Evolutionary conservation across 148 eudicot genomes (phyloP), one percentile per base, ranked within the genome.

Genomic region (Agrostemma githago): DNA sequence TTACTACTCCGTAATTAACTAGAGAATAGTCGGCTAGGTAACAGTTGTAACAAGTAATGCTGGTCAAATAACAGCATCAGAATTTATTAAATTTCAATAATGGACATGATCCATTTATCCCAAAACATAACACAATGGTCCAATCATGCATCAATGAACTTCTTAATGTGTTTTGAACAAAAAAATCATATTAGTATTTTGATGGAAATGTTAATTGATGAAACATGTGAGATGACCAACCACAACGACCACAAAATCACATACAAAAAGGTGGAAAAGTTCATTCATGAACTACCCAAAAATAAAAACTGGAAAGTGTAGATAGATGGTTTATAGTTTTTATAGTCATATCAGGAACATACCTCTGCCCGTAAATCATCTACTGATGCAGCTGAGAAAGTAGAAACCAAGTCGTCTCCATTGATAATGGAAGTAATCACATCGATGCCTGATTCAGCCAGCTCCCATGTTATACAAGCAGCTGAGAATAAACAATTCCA

Each of bases 351-450:
- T 64, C 68, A 20, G 44, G 41, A 73, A 73, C 42, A 39, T 59
- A 95, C 99, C 99, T 95, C 96, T 7, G 88, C 88, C 66, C 99
- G 99, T 71, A 95, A 84, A 77, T 95, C 99, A 84, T 95, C 99
- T 63, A 95, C 94, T 48, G 97, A 86, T 76, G 99, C 99, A 79
- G 97, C 89, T 72, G 99, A 95, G 77, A 95, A 95, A 61, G 97
- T 90, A 69, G 99, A 97, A 46, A 95, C 99, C 81, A 95, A 76
- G 88, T 95, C 99, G 46, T 97, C 99, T 75, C 97, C 99, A 79
- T 95, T 95, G 66, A 95, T 79, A 70, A 95, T 87, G 67, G 97
- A 82, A 62, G 96, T 92, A 79, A 95, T 81, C 15, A 92, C 91
- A 72, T 83, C 89, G 76, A 76, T 71, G 37, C 99, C 96, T n/a